Percentiles rank a stretch among this genome's conserved stretches.
Evolutionary conservation across 371 early-diverging fungal species (phyloP).

Genomic region (Fennellomyces sp.): DNA sequence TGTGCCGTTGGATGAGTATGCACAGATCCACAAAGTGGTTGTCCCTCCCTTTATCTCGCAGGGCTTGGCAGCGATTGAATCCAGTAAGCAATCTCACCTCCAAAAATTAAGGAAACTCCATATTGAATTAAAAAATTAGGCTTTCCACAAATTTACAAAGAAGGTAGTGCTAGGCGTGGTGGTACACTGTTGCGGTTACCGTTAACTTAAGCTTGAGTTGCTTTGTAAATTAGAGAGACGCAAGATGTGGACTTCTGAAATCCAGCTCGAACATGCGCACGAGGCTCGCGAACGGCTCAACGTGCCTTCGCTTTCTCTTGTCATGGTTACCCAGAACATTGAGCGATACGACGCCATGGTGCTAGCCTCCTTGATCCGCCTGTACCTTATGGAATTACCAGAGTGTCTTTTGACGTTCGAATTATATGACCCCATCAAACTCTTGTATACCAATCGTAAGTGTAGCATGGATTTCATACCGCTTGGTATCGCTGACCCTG

Average conservation of each 20-base stretch:
- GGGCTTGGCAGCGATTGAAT: constrained; percentile 42
- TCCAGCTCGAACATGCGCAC: constrained; percentile 63
- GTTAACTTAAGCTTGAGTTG: no score
- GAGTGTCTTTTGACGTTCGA: constrained; percentile 72
- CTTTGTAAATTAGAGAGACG: constrained; percentile 24
- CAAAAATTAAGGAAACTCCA: neutral
- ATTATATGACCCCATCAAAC: constrained; percentile 74
- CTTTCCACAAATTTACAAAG: constrained; percentile 25
- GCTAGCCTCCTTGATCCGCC: constrained; percentile 63
- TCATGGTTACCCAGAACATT: constrained; percentile 51
- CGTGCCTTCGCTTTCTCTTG: constrained; percentile 24
- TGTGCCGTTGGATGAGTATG: constrained; percentile 68
- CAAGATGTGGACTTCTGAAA: constrained; percentile 61
- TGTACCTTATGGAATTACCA: constrained; percentile 77
- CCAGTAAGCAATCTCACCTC: constrained; percentile 23
- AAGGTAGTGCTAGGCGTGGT: constrained; percentile 25
- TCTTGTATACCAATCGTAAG: constrained; percentile 67
- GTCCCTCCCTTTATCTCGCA: constrained; percentile 67
- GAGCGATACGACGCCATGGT: constrained; percentile 59
- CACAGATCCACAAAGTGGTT: constrained; percentile 51
- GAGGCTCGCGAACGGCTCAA: constrained; percentile 67
- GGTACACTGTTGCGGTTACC: no score
- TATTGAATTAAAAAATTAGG: constrained; percentile 9
- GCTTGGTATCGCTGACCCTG: neutral
- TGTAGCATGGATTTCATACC: neutral